Evolutionary conservation across 1,284 basidiomycete species (phyloP), one percentile per base, ranked within the genome.

Genomic region (Cryptococcus amylolentus): DNA sequence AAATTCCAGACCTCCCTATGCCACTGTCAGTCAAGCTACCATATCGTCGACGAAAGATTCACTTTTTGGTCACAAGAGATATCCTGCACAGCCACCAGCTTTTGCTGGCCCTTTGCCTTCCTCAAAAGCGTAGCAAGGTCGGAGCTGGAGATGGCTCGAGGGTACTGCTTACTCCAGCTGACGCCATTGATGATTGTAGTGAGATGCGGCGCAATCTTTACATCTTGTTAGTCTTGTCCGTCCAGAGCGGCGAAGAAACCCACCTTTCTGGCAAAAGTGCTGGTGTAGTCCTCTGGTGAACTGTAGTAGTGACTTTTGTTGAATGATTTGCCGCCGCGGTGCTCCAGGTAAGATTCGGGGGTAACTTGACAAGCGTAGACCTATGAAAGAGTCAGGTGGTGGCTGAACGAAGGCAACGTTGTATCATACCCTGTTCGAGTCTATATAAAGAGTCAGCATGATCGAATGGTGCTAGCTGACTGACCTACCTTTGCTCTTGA

Each of bases 51-150:
- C n/a, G 7, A 28, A 48, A n/a, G 50, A 54, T 66, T 55, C 54
- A 87, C 88, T 70, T 84, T 82, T 16, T 91, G 80, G 70, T 95
- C 91, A 67, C 91, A 93, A 57, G 85, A 89, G 39, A 95, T 87
- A 68, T 95, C 91, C 6, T 88, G 88, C 23, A 94, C 82, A 52
- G 85, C 87, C 23, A n/a, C 83, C 81, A 27, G 84, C 68, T 45
- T 79, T 49, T 65, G 70, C 27, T 57, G 47, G 5, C 66, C 49
- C 8, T 77, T 76, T 1, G 84, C 84, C 2, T 73, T 77, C 39
- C 78, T 64, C 2, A 89, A 78, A 0, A 84, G 37, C 71, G 69
- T 0, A 74, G 60, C 72, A 8, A 92, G 79, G 61, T 89, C 84
- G 0, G 80, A 78, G 37, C 83, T 88, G 1, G 84, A 84, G 82